A percentile compares a stretch with the other conserved stretches of the same genome.
Conservation (phyloP, 2,329 filamentous ascomycete genomes). For the Colletotrichum trifolii region DNA sequence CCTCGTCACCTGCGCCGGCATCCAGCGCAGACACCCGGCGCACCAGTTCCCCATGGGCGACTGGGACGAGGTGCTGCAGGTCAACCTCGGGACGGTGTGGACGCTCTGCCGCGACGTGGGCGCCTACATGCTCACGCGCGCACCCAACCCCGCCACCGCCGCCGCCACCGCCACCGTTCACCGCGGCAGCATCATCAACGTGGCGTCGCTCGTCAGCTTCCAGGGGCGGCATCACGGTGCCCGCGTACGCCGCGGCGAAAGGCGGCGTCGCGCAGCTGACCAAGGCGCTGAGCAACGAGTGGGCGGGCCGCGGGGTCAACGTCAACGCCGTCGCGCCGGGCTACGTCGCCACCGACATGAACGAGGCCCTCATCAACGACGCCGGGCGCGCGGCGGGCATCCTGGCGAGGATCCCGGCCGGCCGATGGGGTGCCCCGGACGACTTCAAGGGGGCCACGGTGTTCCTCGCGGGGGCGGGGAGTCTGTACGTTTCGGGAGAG, state of each 20-base stretch:
- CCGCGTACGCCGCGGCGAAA: conserved; percentile 87
- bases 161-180: conserved; percentile 62
- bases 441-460: conserved; percentile 89
- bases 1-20: conserved; percentile 75
- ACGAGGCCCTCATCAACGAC: conserved; percentile 81
- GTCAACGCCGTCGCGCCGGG: conserved; percentile 92
- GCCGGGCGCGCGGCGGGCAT: conserved; percentile 77
- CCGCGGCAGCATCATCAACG: conserved; percentile 82
- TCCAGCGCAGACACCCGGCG: conserved; percentile 71
- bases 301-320: conserved; percentile 80
- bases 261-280: conserved; percentile 87
- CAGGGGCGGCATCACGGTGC: conserved; percentile 87
- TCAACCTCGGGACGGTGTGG: conserved; percentile 87
- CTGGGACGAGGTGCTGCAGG: conserved; percentile 77
- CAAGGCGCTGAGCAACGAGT: conserved; percentile 87
- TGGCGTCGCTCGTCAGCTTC: conserved; percentile 83
- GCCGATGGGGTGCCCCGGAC: conserved; percentile 83
- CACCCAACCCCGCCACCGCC: conserved; percentile 47
- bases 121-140: conserved; percentile 77
- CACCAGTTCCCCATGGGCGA: conserved; percentile 72
- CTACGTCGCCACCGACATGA: conserved; percentile 96
- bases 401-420: conserved; percentile 82
- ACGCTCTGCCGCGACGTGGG: conserved; percentile 80
- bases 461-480: conserved; percentile 79
- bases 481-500: conserved; percentile 84